Evolutionary conservation across 305 asterid species (phyloP).

Genomic region (Solanum hybrid): DNA sequence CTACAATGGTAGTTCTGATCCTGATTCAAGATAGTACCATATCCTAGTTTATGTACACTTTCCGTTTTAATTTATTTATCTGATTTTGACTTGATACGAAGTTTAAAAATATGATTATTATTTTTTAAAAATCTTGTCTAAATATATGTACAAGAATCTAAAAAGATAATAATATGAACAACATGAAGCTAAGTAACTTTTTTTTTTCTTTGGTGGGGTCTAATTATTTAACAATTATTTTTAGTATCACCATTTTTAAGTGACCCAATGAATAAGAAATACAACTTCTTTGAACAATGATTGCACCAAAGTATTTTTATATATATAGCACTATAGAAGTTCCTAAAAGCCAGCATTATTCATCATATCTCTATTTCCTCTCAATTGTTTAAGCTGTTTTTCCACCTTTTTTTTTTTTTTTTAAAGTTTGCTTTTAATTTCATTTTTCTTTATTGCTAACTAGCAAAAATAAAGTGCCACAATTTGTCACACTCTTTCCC

Average conservation of each 20-base stretch:
- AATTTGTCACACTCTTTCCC: conserved; percentile 1
- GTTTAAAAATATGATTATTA: too few relatives aligned
- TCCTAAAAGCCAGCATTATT: background rate
- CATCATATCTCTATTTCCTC: background rate
- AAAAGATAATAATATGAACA: background rate
- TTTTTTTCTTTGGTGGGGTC: background rate
- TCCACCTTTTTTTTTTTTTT: background rate
- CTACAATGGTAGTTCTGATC: background rate
- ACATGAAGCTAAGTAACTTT: background rate
- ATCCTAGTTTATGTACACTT: background rate
- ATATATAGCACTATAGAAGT: background rate
- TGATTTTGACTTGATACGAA: background rate
- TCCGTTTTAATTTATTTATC: background rate
- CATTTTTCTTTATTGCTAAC: background rate
- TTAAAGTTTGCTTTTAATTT: background rate
- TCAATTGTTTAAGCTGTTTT: background rate
- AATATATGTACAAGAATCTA: background rate
- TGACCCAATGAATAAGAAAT: conserved; percentile 1
- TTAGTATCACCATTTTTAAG: background rate
- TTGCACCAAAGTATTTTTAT: background rate
- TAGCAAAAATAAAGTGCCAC: background rate
- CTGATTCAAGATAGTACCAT: background rate
- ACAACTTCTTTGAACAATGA: conserved; percentile 3
- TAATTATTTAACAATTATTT: background rate
- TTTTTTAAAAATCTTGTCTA: too few relatives aligned